These are phyloP conservation scores for Xylaria sp. DNA, from an alignment of 2,329 filamentous ascomycete species.

Conservation along the genomic window DNA sequence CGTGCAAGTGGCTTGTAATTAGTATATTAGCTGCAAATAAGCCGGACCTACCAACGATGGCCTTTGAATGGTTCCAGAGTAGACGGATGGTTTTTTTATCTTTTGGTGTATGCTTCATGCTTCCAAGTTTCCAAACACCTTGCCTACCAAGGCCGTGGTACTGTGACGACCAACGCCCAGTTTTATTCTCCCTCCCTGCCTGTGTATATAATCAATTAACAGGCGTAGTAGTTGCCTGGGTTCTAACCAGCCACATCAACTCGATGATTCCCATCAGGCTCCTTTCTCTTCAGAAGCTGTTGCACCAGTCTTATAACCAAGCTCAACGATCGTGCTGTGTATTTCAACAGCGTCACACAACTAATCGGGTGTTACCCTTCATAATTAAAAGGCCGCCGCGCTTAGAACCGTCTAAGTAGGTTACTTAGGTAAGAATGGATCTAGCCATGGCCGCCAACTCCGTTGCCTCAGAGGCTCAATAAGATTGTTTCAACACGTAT, in stretches of 20 bases:
- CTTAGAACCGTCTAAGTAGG: too few relatives aligned
- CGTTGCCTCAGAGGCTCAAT: background rate
- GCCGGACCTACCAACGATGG: background rate
- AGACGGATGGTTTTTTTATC: background rate
- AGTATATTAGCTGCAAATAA: background rate
- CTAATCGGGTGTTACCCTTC: too few relatives aligned
- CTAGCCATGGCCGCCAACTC: too few relatives aligned
- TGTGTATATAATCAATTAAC: background rate
- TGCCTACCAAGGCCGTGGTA: too few relatives aligned
- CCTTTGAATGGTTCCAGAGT: background rate
- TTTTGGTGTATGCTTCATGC: too few relatives aligned
- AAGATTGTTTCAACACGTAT: too few relatives aligned
- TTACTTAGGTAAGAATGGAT: too few relatives aligned
- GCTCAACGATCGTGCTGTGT: too few relatives aligned
- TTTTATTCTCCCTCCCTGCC: background rate
- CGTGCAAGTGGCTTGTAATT: background rate
- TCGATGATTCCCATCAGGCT: background rate
- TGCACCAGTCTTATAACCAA: background rate
- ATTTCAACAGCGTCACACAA: too few relatives aligned
- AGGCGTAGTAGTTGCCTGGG: background rate
- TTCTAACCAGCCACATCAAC: background rate
- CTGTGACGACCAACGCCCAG: too few relatives aligned
- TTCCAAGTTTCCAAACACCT: background rate
- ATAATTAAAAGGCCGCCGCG: too few relatives aligned
- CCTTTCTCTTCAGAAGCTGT: background rate